Evolutionary conservation across 306 rosid species (phyloP), one percentile per base, ranked within the genome.

Genomic region (Delonix regia): DNA sequence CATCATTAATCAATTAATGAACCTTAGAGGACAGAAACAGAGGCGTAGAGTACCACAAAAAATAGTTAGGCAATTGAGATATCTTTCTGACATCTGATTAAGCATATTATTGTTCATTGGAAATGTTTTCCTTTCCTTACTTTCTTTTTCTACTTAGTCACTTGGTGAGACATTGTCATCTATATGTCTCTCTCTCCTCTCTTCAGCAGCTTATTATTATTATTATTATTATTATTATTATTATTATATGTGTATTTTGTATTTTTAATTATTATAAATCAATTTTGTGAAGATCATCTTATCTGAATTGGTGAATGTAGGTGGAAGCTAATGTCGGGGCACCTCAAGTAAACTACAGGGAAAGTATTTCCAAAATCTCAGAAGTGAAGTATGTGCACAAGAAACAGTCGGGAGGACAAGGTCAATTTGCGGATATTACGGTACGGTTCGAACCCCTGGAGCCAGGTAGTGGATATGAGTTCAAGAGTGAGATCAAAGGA

Each of bases 311-410:
- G 28, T 80, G 47, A 73, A 52, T 70, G 76, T 74, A 94, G 98
- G 99, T 95, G 74, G 98, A 91, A 75, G 99, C 99, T 14, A 95
- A 95, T 59, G 98, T 95, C 44, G 99, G 99, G 45, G 99, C 99
- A 47, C 99, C 98, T 49, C 99, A 95, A 88, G 99, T 95, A 66
- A 95, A 95, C 87, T 95, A 95, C 88, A 81, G 98, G 64, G 99
- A 95, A 83, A 95, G 98, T 83, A 95, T 95, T 85, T 92, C 98
- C 34, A 95, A 69, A 84, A 6, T 79, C 55, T 18, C 93, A 3
- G 92, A 91, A 83, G 89, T 83, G 36, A 91, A 90, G 83, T 95
- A 93, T 73, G 90, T 95, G 81, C 98, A 95, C 97, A 95, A 95
- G 85, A 95, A 95, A 82, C 98, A 95, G 74, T 95, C 99, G 2